Evolutionary conservation across 306 rosid genomes (phyloP), one percentile per base, ranked within the genome.

Genomic region (Fragaria nilgerrensis): DNA sequence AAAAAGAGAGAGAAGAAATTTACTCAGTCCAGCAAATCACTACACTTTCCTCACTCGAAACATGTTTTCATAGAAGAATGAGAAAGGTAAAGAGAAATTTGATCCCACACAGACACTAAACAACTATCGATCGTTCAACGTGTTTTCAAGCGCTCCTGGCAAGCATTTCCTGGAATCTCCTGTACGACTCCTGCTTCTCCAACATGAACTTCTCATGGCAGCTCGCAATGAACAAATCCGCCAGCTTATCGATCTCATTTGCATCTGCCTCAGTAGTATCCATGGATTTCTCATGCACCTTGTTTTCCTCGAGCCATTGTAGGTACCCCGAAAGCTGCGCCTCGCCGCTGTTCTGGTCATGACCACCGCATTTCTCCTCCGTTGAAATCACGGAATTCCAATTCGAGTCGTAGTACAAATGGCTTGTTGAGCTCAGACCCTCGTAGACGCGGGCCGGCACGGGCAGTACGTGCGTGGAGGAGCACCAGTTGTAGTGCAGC

Each of bases 141-240:
- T 10, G 48, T 44, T 44, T 44, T 86, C 78, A 87, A 73, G 79
- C 67, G 77, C 88, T 87, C 78, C 97, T 96, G 3, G 91, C 93
- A 86, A 91, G 73, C 96, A 91, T 91, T 49, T 91, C 99, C 20
- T 92, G 92, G 80, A 91, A 87, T 80, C 75, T 91, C 80, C 97
- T 84, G 52, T 83, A 85, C 0, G 99, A 96, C n/a, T 96, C 99
- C 37, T 89, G 92, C 85, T 89, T 92, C 83, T 96, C 99, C 91
- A 96, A 62, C 76, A 36, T 82, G 69, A 96, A 96, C 82, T 96
- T 91, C 74, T 89, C 97, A 16, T 96, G 99, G 59, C 88, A 91
- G 68, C 39, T 85, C 0, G 90, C 96, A 19, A 96, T 96, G 86
- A 92, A 96, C 94, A 75, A 69, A 63, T 96, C 99, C 0, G 99